Percentiles rank a stretch among this genome's conserved stretches.
Conservation (phyloP, 2,329 filamentous ascomycete genomes). For the Hymenoscyphus salicellus region DNA sequence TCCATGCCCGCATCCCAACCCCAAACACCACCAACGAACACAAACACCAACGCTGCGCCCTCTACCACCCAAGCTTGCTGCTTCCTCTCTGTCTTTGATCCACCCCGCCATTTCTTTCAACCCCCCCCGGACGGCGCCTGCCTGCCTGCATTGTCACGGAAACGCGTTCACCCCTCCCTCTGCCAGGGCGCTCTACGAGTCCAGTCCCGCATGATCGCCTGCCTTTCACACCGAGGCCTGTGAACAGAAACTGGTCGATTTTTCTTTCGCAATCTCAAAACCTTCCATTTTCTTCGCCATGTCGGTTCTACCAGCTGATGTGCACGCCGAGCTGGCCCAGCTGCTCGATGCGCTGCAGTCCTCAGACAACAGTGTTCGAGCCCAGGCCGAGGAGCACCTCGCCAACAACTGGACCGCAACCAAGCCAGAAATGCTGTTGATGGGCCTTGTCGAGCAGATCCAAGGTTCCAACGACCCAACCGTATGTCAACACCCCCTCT, state of each 20-base stretch:
- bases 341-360: conserved; percentile 86
- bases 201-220: conserved; percentile 5
- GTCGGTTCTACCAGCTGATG: conserved; percentile 82
- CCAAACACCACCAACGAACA: background rate
- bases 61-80: background rate
- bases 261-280: background rate
- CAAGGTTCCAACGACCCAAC: conserved; percentile 58
- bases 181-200: conserved; percentile 1
- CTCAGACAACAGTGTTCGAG: conserved; percentile 79
- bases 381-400: conserved; percentile 84
- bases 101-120: background rate
- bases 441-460: conserved; percentile 92
- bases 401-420: conserved; percentile 83
- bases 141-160: background rate
- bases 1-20: background rate
- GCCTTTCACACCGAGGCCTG: background rate
- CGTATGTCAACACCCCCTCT: conserved; percentile 25
- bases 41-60: background rate
- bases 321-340: conserved; percentile 79
- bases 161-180: background rate
- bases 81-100: background rate
- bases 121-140: background rate
- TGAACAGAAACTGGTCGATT: background rate
- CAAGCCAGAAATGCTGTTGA: conserved; percentile 81
- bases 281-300: conserved; percentile 46